Evolutionary conservation across 345 rosid species (phyloP).

Genomic region (Psidium guajava): DNA sequence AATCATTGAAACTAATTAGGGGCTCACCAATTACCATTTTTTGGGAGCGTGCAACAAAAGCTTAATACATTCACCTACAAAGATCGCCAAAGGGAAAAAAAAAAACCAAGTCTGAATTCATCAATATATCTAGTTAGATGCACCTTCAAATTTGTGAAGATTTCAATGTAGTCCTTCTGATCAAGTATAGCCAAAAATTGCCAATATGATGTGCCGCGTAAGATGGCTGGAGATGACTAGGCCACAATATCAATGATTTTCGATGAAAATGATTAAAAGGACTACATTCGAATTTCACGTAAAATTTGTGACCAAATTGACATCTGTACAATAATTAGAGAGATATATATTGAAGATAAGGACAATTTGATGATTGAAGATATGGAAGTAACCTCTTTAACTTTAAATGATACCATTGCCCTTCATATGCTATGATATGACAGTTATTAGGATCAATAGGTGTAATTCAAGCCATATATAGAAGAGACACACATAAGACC

Average conservation of each 20-base stretch:
- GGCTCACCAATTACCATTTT: background rate
- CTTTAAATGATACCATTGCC: background rate
- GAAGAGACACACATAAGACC: background rate
- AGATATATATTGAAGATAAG: background rate
- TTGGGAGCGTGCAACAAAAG: background rate
- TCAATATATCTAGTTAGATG: background rate
- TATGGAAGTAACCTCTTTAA: too few species aligned
- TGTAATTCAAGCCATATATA: background rate
- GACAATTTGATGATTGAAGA: background rate
- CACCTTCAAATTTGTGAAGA: background rate
- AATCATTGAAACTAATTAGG: background rate
- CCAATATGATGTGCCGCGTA: background rate
- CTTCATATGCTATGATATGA: background rate
- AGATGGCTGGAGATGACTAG: background rate
- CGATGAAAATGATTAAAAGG: background rate
- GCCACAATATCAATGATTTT: background rate
- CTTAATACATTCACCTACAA: background rate
- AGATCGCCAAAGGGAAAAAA: background rate
- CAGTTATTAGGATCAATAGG: background rate
- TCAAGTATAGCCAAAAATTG: background rate
- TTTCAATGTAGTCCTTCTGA: background rate
- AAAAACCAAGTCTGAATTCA: rapidly evolving
- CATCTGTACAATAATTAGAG: background rate
- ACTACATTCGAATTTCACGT: background rate
- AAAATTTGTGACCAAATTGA: background rate